Evolutionary conservation across 2,329 filamentous ascomycete species (phyloP), one percentile per base, ranked within the genome.

Genomic region (Plenodomus biglobosus): DNA sequence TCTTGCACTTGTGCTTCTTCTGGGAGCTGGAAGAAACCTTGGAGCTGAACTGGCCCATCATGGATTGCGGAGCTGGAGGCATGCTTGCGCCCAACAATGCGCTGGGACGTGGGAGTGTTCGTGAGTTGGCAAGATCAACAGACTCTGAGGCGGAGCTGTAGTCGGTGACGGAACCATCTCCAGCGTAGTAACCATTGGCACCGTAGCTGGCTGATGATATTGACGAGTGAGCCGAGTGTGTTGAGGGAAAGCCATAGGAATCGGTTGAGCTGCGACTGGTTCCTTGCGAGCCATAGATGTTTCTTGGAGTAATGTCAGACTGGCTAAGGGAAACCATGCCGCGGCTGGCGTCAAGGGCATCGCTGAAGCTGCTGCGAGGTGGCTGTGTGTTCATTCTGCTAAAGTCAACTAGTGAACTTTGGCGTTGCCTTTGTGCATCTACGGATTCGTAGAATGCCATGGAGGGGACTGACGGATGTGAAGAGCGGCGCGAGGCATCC

Each of bases 1-100:
- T 89, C 77, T 96, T 96, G 83, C 92, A 97, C 79, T 96, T 96
- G 78, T 97, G 94, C 80, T 97, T 97, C 85, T 97, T 97, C 71
- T 96, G 91, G 8, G 92, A 94, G 75, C 90, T 96, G 16, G 90
- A 92, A 0, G 91, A 92, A 43, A 96, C 86, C 76, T 96, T 96
- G 55, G 92, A 96, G 75, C 90, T 96, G 77, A 97, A 97, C 65
- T 95, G 92, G 43, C 90, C 85, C 94, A 99, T 99, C 91, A 99
- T 96, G 0, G 92, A 95, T 69, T 95, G 89, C 1, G 91, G 92
- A 16, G 90, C 90, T 1, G 91, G 90, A 1, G 90, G 90, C 24
- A 85, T 81, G 48, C 80, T 84, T 4, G 64, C 64, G 20, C 79
- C 78, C 47, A 86, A 68, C 13, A 88, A 76, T 32, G 83, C 85